Evolutionary conservation across 176 grass and related monocot species (phyloP).

Genomic region (Miscanthus lutarioriparius): DNA sequence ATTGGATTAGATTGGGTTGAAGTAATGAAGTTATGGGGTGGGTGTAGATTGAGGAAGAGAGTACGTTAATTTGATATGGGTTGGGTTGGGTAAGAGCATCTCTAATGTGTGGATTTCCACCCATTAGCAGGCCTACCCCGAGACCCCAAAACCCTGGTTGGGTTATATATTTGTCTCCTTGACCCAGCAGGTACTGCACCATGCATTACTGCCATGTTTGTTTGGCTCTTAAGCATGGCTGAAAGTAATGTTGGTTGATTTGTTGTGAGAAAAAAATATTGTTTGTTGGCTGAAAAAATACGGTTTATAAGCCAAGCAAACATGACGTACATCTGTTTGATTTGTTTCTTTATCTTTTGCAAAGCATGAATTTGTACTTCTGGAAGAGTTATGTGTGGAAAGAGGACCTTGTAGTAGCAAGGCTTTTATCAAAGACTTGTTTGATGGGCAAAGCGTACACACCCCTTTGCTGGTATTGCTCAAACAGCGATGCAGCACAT

Average conservation of each 20-base stretch:
- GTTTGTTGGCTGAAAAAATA: too few species aligned
- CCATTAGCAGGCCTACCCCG: neutral
- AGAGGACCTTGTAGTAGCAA: neutral
- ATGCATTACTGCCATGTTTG: too few species aligned
- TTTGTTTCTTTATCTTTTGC: neutral
- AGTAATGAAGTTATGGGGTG: neutral
- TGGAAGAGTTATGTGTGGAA: neutral
- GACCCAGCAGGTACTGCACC: too few species aligned
- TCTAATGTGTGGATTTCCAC: neutral
- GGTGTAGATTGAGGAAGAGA: neutral
- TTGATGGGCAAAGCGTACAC: constrained; percentile 7
- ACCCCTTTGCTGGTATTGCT: neutral
- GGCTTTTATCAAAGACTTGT: neutral
- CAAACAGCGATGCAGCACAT: neutral
- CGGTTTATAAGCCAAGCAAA: too few species aligned
- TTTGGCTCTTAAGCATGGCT: too few species aligned
- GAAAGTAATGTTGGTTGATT: too few species aligned
- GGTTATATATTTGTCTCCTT: too few species aligned
- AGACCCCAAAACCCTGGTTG: too few species aligned
- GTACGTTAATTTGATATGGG: neutral
- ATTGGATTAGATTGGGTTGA: neutral
- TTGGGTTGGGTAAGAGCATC: neutral
- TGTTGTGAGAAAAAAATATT: too few species aligned
- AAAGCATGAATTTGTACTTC: neutral
- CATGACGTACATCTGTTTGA: neutral